Conservation (phyloP, 176 grass and related monocot species). For the Miscanthus lutarioriparius region DNA sequence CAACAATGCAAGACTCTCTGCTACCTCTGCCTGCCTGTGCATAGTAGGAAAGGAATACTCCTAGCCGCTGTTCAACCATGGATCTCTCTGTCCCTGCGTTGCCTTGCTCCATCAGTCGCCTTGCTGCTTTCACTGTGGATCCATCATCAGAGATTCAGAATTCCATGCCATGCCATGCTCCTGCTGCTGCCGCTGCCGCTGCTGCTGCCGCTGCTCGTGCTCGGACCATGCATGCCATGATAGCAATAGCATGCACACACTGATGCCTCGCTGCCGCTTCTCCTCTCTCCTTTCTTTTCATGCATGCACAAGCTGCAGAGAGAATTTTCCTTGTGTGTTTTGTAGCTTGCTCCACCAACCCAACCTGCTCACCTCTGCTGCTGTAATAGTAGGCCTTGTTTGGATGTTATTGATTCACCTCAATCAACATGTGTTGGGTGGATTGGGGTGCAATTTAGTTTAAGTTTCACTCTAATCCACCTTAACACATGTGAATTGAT, state of each 20-base stretch:
- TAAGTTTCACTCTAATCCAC: too few relatives aligned
- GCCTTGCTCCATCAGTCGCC: background rate
- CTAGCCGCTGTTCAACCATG: background rate
- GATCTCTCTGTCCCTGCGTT: background rate
- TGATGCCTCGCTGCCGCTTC: background rate
- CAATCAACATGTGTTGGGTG: too few relatives aligned
- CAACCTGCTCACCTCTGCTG: background rate
- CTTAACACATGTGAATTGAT: too few relatives aligned
- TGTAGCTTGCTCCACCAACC: constrained; percentile 5
- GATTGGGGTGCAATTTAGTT: too few relatives aligned
- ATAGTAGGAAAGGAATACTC: background rate
- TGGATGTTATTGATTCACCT: too few relatives aligned
- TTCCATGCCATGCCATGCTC: background rate
- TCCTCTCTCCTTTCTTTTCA: constrained; percentile 19
- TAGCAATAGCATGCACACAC: background rate
- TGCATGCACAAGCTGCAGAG: constrained; percentile 9
- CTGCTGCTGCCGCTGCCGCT: background rate
- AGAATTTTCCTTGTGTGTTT: constrained; percentile 25
- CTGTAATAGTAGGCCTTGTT: background rate
- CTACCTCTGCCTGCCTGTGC: background rate
- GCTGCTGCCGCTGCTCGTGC: background rate
- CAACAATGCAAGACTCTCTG: background rate
- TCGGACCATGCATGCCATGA: background rate
- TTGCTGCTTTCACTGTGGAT: background rate
- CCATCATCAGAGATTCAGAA: background rate